These are phyloP conservation scores for Vitis hybrid DNA, from an alignment of 177 flowering plant species.

Conservation along the genomic window DNA sequence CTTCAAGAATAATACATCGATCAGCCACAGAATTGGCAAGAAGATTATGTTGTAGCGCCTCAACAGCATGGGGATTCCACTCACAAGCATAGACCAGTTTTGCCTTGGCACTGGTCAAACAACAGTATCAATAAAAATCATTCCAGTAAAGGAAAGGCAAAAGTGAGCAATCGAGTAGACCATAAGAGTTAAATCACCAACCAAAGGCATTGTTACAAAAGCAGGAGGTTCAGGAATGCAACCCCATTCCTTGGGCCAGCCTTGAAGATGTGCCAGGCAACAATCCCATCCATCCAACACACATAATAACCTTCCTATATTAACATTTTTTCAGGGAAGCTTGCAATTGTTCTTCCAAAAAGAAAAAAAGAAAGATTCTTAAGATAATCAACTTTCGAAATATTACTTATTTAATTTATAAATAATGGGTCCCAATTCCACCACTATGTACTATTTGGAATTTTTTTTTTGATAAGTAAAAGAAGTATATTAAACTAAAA, in stretches of 20 bases:
- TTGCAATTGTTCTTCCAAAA: too few species aligned
- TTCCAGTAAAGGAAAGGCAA: neutral
- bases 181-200: neutral
- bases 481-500: too few species aligned
- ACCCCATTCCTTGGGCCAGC: neutral
- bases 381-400: too few species aligned
- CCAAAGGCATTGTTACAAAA: neutral
- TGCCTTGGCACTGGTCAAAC: constrained; percentile 72
- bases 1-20: constrained; percentile 83
- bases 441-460: neutral
- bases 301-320: neutral
- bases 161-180: neutral
- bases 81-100: constrained; percentile 95
- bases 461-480: too few species aligned
- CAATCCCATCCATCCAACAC: neutral
- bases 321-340: neutral
- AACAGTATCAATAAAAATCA: constrained; percentile 4
- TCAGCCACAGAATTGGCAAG: constrained; percentile 66
- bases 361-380: too few species aligned
- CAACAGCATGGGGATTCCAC: constrained; percentile 93
- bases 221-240: neutral
- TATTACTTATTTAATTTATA: too few species aligned
- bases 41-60: constrained; percentile 76
- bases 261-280: neutral
- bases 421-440: too few species aligned